Base-by-base conservation (phyloP, 2,329 filamentous ascomycete species). In the Lachnum nothofagi region DNA sequence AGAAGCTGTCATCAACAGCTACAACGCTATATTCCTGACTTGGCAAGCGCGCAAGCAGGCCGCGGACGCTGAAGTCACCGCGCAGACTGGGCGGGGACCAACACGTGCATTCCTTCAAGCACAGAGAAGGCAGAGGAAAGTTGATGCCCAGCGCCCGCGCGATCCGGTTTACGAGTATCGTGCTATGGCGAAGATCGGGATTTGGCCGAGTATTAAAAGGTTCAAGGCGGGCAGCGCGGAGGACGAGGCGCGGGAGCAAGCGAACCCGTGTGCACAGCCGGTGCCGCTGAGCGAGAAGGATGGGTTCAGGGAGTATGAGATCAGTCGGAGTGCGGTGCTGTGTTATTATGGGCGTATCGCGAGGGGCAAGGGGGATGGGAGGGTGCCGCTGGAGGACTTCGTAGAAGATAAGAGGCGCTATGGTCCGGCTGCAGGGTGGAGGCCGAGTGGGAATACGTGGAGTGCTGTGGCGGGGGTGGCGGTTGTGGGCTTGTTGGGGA, bases 201-300 rank as follows among this genome's bases (percentile, higher is more conserved):
- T 55, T 4, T 61, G 56, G 56, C 60, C 61, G 2, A 24, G 48
- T 0, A 54, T 60, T 5, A 48, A 48, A 7, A 39, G 57, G 8
- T 63, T 54, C 20, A 59, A 54, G 43, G 47, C 57, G 1, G 60
- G 61, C 1, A 45, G 24, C 9, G 45, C 46, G 7, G 49, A 42
- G 9, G 55, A 50, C 16, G 55, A 51, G 38, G 14, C 16, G 42
- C n/a, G 29, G 12, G 42, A 45, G 22, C 12, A 24, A 14, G 20
- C 12, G 3, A 24, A 23, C 5, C 39, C 22, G 25, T 19, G 8
- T 37, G 48, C n/a, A n/a, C n/a, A 3, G 29, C 33, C 20, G 44
- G 39, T 8, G 22, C 41, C 34, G 10, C 16, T 58, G 23, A 14
- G 37, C 5, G 43, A 52, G 23, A 54, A 54, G 14, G 44, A 55